phyloP scores from a whole-genome alignment of 345 rosid species.

The Populus alba region DNA sequence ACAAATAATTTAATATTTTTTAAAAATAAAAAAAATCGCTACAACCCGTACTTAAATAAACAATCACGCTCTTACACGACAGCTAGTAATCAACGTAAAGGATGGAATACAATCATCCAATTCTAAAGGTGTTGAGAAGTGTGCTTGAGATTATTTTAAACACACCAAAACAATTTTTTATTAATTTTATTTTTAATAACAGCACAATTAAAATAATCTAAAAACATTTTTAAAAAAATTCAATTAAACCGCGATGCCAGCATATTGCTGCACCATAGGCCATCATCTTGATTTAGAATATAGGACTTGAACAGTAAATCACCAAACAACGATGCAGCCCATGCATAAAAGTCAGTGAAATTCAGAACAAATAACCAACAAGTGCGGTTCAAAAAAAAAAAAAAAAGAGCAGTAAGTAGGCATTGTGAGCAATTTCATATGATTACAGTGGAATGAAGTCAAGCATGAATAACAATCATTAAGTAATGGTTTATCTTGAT shows the following conservation, averaged over 20 bases:
- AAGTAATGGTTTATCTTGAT: conserved; percentile 2
- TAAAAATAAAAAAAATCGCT: too few species aligned
- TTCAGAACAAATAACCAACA: neutral
- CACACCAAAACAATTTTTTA: too few species aligned
- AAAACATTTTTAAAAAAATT: too few species aligned
- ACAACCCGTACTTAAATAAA: neutral
- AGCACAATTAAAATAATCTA: too few species aligned
- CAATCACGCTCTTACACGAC: neutral
- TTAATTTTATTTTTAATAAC: too few species aligned
- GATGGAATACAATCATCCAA: neutral
- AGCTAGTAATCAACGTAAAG: neutral
- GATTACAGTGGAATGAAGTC: neutral
- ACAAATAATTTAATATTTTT: too few species aligned
- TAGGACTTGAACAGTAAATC: neutral
- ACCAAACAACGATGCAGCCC: neutral
- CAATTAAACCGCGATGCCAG: too few species aligned
- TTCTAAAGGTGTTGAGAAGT: neutral
- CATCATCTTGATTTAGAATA: neutral
- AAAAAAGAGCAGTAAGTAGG: neutral
- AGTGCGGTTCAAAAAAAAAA: neutral
- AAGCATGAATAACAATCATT: neutral
- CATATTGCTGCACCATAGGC: neutral
- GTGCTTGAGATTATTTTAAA: too few species aligned
- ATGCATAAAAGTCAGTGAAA: neutral
- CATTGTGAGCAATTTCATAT: neutral